Conservation (phyloP, 2,329 filamentous ascomycete genomes). For the Alternaria novae-zelandiae region DNA sequence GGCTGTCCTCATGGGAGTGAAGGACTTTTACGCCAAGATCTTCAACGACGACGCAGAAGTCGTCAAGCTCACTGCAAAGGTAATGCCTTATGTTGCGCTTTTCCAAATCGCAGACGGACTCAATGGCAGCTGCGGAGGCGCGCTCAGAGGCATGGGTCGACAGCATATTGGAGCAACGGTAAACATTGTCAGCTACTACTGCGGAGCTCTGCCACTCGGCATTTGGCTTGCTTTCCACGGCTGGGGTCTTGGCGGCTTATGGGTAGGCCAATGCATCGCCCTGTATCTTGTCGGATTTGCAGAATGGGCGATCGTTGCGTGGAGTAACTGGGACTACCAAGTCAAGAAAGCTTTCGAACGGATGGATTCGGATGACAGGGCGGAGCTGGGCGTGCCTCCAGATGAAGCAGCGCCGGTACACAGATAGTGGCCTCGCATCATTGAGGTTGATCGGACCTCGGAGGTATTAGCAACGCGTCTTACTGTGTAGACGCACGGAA, state of each 20-base stretch:
- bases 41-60: conserved; percentile 82
- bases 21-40: conserved; percentile 74
- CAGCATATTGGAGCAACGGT: conserved; percentile 85
- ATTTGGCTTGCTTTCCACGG: conserved; percentile 86
- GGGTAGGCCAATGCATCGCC: conserved; percentile 77
- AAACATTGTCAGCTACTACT: conserved; percentile 84
- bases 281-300: conserved; percentile 78
- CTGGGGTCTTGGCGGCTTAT: conserved; percentile 80
- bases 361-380: conserved; percentile 63
- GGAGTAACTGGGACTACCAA: conserved; percentile 78
- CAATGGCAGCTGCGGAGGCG: conserved; percentile 83
- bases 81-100: conserved; percentile 85
- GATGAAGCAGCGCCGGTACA: conserved; percentile 25
- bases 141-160: conserved; percentile 80
- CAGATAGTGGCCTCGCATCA: conserved; percentile 9
- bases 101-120: conserved; percentile 91
- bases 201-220: conserved; percentile 78
- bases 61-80: conserved; percentile 72
- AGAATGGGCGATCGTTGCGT: conserved; percentile 80
- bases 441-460: not conserved
- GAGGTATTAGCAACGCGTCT: conserved; percentile 23
- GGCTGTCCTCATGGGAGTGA: conserved; percentile 71
- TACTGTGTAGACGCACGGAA: conserved; percentile 22
- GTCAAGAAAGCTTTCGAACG: conserved; percentile 73
- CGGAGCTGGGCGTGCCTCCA: conserved; percentile 46